Evolutionary conservation across 108 stramenopile genomes (phyloP), one percentile per base, ranked within the genome.

Genomic region (Nitzschia putrida): DNA sequence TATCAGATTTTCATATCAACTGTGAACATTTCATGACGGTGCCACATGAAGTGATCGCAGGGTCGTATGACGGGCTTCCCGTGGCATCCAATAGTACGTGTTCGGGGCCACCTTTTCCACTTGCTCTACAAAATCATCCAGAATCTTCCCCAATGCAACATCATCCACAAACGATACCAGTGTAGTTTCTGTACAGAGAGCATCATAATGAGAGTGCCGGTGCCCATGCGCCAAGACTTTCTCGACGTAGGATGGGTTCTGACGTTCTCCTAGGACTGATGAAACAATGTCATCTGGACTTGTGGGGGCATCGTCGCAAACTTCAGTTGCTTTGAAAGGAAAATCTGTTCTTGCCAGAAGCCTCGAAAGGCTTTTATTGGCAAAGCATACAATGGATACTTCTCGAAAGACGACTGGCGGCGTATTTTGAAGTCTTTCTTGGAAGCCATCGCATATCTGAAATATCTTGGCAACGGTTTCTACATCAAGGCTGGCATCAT

Each of bases 361-460:
- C 18, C 18, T 49, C n/a, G 47, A 49, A 49, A 49, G 47, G 3
- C n/a, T 49, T 18, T 18, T 16, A 5, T 49, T 49, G 14, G n/a
- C 47, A 49, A 49, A 49, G 18, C n/a, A 49, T 4, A 49, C 47
- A 49, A 49, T 49, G 47, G 47, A 49, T 49, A 49, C n/a, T 3
- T 49, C 47, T 18, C 6, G 47, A 6, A 49, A 16, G 2, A 18
- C n/a, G 6, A 49, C 18, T 16, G 47, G 47, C 2, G 47, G 47
- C 2, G 6, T 3, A 1, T 49, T 18, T 18, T 49, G 47, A 4
- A 49, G 6, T 18, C 6, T 49, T 18, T 18, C 18, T 49, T 49
- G 47, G 14, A 49, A 18, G 18, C 3, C 3, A 49, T 49, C 47
- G 6, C 47, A 49, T 2, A 18, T 18, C 47, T 49, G n/a, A 6